Base-by-base conservation (phyloP, 2,329 filamentous ascomycete species). In the Aureobasidium sp. region DNA sequence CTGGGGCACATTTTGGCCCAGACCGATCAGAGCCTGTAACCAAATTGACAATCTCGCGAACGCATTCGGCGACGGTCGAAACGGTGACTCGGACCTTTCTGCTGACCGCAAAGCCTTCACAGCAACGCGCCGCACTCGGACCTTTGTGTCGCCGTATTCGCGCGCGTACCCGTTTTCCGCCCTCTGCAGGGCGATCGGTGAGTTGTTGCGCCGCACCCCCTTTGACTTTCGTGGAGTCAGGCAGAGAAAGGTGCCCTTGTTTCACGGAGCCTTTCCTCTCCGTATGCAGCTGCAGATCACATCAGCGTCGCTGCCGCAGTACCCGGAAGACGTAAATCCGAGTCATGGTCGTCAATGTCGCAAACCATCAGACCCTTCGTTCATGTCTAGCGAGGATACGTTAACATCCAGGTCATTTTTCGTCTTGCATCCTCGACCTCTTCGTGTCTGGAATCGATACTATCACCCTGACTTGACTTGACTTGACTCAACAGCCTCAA, bases 221-320 rank as follows among this genome's bases (percentile, higher is more conserved):
- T 37, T 58, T 58, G 31, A 31, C 40, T 48, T 58, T 58, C 39
- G 31, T 48, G 54, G 54, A 48, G 42, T 27, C 37, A 35, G 19
- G 53, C 17, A 54, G 53, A 29, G 17, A 35, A 57, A 57, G 6
- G 29, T 22, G 15, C 27, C 27, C 35, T 22, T 35, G 40, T 57
- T 45, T 57, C 53, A 45, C 53, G 53, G 53, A 58, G 22, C n/a
- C 29, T 47, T 15, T 33, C 19, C 12, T 3, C 31, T 58, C 54
- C 54, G 54, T 48, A 58, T 29, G 54, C 54, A 58, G 29, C 17
- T 37, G 42, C 19, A 57, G 54, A 58, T 58, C 54, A 58, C 54
- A 47, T 58, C 42, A 58, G 54, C 54, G 54, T 58, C 54, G 48
- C 45, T 58, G 54, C 54, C 54, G 54, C 19, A 48, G n/a, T 42